A percentile compares a stretch with the other conserved stretches of the same genome.
These are phyloP conservation scores for Tagetes erecta DNA, from an alignment of 129 eudicot genomes.

Conservation along the genomic window DNA sequence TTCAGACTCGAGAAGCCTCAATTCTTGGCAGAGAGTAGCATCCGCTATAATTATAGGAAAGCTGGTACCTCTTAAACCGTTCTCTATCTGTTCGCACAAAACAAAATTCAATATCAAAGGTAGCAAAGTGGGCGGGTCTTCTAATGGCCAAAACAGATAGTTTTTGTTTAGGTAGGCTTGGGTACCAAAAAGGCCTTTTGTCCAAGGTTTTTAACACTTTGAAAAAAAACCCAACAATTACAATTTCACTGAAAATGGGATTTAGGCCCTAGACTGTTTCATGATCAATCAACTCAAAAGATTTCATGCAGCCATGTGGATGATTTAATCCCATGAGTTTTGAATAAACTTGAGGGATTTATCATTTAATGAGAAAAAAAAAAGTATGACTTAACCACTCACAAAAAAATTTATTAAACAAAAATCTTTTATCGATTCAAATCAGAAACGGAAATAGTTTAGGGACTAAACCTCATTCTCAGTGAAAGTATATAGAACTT, in stretches of 20 bases:
- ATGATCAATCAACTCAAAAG: not conserved
- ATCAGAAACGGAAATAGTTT: not conserved
- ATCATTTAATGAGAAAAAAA: too few relatives aligned
- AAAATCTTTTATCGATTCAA: not conserved
- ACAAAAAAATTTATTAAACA: too few relatives aligned
- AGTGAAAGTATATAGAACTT: not conserved
- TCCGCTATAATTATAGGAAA: constrained; percentile 88
- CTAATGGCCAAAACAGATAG: not conserved
- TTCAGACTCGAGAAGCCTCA: constrained; percentile 65
- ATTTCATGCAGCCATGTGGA: not conserved
- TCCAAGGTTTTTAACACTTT: too few relatives aligned
- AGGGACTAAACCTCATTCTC: not conserved
- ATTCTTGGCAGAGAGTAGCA: constrained; percentile 63
- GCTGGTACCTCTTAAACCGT: constrained; percentile 61
- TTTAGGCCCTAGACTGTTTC: too few relatives aligned
- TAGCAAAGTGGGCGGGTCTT: too few relatives aligned
- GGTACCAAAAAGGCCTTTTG: too few relatives aligned
- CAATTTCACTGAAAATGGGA: too few relatives aligned
- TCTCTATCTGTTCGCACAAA: constrained; percentile 57
- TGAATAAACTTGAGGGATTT: not conserved
- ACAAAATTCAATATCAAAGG: not conserved
- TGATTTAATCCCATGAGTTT: not conserved
- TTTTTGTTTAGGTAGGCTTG: too few relatives aligned
- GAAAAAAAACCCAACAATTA: too few relatives aligned
- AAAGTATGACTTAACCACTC: not conserved